These are phyloP conservation scores for Helianthus tuberosus DNA, from an alignment of 129 eudicot genomes.

Conservation along the genomic window DNA sequence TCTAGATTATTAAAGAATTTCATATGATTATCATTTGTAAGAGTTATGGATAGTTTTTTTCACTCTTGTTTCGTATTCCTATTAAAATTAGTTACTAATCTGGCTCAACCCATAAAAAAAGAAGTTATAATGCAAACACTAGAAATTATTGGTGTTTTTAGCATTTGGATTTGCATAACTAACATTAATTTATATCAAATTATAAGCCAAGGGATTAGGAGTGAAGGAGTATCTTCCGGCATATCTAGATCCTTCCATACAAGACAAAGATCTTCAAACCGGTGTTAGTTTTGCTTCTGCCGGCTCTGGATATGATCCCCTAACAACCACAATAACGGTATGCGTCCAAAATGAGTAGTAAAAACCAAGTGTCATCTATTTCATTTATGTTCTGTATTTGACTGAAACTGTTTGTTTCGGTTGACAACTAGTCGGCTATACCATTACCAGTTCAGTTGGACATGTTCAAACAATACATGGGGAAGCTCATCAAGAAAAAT, in stretches of 20 bases:
- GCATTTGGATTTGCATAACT: not conserved
- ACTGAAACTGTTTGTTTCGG: no score
- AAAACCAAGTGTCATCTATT: no score
- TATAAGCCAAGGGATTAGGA: slow-evolving; percentile 65
- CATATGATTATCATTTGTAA: no score
- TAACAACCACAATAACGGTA: slow-evolving; percentile 61
- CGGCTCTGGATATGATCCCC: slow-evolving; percentile 71
- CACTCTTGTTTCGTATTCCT: no score
- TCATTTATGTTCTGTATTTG: no score
- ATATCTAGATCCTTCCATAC: slow-evolving; percentile 57
- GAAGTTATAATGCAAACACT: not conserved
- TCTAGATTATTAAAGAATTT: no score
- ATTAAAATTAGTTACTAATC: no score
- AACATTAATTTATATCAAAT: not conserved
- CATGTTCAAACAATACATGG: slow-evolving; percentile 56
- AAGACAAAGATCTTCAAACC: slow-evolving; percentile 54
- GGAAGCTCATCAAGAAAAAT: slow-evolving; percentile 40
- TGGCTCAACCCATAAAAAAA: no score
- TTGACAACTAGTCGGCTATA: not conserved
- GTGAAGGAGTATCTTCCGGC: slow-evolving; percentile 71
- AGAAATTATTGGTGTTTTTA: not conserved
- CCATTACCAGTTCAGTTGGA: slow-evolving; percentile 56
- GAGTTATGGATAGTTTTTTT: no score
- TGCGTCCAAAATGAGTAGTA: not conserved
- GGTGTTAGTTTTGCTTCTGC: slow-evolving; percentile 89